Conservation (phyloP, 306 rosid species). For the Prunus mira region DNA sequence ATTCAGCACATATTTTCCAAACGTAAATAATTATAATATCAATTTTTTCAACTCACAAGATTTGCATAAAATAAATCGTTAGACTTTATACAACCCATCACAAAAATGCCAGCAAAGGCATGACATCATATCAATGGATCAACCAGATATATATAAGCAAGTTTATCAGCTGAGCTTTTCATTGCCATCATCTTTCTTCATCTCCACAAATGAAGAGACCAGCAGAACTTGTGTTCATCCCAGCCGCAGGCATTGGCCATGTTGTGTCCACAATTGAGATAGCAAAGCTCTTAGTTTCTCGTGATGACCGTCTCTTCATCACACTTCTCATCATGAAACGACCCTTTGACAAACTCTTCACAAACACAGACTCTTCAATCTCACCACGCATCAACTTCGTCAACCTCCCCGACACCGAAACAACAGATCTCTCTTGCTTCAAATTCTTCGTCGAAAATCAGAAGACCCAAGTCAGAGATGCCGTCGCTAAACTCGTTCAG, state of each 20-base stretch:
- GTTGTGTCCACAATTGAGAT: neutral
- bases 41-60: neutral
- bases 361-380: neutral
- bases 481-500: neutral
- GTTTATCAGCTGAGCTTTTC: neutral
- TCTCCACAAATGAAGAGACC: slow-evolving; percentile 17
- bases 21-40: too few species aligned
- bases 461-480: slow-evolving; percentile 1
- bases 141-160: too few species aligned
- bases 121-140: neutral
- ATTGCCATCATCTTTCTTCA: neutral
- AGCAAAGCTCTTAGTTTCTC: slow-evolving; percentile 20
- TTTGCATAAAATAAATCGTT: too few species aligned
- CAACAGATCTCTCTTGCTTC: neutral
- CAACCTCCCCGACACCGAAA: slow-evolving; percentile 1
- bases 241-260: slow-evolving; percentile 40
- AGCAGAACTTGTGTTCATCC: slow-evolving; percentile 46
- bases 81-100: too few species aligned
- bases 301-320: slow-evolving; percentile 5
- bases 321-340: slow-evolving; percentile 14
- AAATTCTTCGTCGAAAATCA: neutral
- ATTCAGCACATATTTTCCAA: too few species aligned
- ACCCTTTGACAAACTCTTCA: neutral
- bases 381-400: neutral
- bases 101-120: neutral